These are phyloP conservation scores for Hypoxylon sp. DNA, from an alignment of 2,329 filamentous ascomycete species.

Conservation along the genomic window DNA sequence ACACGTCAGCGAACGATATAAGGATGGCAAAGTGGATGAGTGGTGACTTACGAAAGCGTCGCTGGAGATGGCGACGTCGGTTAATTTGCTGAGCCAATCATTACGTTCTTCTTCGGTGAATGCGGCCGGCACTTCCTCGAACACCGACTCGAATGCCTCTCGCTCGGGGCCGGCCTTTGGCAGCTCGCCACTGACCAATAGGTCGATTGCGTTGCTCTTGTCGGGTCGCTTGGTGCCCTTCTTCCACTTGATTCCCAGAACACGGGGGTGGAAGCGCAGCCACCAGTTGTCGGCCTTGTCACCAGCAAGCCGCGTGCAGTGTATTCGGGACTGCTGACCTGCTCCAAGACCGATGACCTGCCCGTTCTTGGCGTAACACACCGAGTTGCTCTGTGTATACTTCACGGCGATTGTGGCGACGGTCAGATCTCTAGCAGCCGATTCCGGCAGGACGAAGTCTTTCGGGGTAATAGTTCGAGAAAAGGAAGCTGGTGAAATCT, in stretches of 20 bases:
- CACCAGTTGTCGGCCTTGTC: slow-evolving; percentile 99
- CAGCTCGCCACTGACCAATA: slow-evolving; percentile 91
- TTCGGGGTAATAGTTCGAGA: slow-evolving; percentile 88
- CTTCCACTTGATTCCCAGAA: slow-evolving; percentile 93
- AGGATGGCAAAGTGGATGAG: not conserved
- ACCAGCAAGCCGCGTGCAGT: slow-evolving; percentile 96
- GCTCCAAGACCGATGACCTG: slow-evolving; percentile 95
- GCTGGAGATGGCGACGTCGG: slow-evolving; percentile 86
- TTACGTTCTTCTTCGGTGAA: slow-evolving; percentile 89
- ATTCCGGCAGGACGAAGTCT: slow-evolving; percentile 80
- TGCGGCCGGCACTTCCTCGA: slow-evolving; percentile 85
- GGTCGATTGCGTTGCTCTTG: slow-evolving; percentile 98
- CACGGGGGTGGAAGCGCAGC: slow-evolving; percentile 96
- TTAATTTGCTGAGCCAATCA: slow-evolving; percentile 86
- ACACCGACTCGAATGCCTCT: slow-evolving; percentile 87
- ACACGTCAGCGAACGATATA: slow-evolving; percentile 45
- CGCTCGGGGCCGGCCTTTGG: slow-evolving; percentile 86
- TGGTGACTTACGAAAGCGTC: slow-evolving; percentile 86
- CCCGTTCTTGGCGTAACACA: slow-evolving; percentile 95
- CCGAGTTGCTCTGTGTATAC: slow-evolving; percentile 99
- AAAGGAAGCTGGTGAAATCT: slow-evolving; percentile 88
- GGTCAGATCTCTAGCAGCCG: slow-evolving; percentile 88
- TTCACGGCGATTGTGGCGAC: slow-evolving; percentile 97
- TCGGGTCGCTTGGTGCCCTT: slow-evolving; percentile 96
- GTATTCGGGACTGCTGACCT: slow-evolving; percentile 96